Evolutionary conservation across 2,329 filamentous ascomycete species (phyloP).

Genomic region (Sporothrix sp.): DNA sequence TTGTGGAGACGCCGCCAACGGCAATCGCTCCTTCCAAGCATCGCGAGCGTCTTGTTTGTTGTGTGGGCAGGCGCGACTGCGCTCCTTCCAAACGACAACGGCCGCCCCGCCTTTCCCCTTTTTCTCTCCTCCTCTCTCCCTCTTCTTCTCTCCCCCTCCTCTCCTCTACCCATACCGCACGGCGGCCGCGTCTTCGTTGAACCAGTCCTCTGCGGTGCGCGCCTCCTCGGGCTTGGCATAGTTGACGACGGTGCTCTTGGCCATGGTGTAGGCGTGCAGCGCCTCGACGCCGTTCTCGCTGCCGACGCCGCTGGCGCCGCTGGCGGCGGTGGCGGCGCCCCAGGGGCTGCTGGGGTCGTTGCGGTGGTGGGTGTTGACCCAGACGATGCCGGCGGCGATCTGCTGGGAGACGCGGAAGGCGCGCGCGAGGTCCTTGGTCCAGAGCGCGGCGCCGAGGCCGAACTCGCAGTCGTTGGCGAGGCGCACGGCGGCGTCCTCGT

Average conservation of each 20-base stretch:
- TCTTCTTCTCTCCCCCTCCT: neutral
- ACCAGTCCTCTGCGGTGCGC: constrained; percentile 54
- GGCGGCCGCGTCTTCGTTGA: constrained; percentile 44
- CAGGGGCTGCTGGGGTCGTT: constrained; percentile 64
- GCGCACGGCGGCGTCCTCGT: constrained; percentile 58
- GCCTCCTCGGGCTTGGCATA: constrained; percentile 49
- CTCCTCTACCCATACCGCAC: constrained; percentile 53
- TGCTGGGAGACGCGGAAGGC: constrained; percentile 63
- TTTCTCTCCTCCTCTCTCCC: neutral
- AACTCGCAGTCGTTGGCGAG: constrained; percentile 67
- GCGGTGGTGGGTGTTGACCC: constrained; percentile 55
- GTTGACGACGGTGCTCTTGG: constrained; percentile 61
- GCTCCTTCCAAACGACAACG: no score
- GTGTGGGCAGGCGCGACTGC: no score
- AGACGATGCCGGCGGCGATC: constrained; percentile 55
- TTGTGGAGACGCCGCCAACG: no score
- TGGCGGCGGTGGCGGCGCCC: constrained; percentile 49
- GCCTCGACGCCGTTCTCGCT: constrained; percentile 64
- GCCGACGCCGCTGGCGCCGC: constrained; percentile 55
- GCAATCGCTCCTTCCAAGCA: no score
- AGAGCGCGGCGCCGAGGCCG: constrained; percentile 66
- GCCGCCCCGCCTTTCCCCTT: neutral
- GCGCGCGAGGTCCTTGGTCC: constrained; percentile 65
- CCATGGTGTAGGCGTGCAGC: constrained; percentile 47
- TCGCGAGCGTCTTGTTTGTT: no score